Evolutionary conservation across 352 stramenopile genomes (phyloP).

Genomic region (Aphanomyces euteiches): DNA sequence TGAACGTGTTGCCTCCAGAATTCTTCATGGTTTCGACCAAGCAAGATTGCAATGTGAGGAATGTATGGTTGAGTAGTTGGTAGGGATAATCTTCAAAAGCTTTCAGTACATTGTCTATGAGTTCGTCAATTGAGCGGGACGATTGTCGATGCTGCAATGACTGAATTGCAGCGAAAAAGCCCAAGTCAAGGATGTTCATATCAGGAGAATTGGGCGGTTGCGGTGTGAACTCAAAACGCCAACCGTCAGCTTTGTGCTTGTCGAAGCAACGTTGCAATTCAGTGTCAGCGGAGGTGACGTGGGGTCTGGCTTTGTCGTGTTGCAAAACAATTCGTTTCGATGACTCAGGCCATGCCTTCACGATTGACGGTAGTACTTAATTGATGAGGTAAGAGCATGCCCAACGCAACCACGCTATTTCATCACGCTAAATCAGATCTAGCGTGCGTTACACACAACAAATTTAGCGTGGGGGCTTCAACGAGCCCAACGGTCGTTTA

Average conservation of each 20-base stretch:
- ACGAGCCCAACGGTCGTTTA: too few relatives aligned
- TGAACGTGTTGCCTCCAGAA: neutral
- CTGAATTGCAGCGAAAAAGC: neutral
- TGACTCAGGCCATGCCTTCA: neutral
- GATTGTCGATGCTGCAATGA: neutral
- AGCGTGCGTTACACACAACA: too few relatives aligned
- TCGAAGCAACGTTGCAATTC: neutral
- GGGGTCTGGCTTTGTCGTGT: neutral
- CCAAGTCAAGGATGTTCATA: neutral
- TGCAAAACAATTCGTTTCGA: neutral
- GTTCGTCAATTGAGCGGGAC: neutral
- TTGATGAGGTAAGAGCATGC: neutral
- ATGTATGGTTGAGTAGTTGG: neutral
- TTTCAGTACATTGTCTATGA: neutral
- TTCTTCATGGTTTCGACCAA: neutral
- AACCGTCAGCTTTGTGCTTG: neutral
- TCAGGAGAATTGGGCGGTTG: slow-evolving; percentile 1
- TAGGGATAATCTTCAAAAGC: neutral
- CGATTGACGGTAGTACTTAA: neutral
- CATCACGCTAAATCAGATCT: too few relatives aligned
- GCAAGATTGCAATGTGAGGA: neutral
- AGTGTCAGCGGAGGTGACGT: neutral
- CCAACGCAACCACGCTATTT: too few relatives aligned
- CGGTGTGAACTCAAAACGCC: neutral
- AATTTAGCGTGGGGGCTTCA: too few relatives aligned